phyloP scores from a whole-genome alignment of 1,139 yeast species.

The Diutina catenulata region DNA sequence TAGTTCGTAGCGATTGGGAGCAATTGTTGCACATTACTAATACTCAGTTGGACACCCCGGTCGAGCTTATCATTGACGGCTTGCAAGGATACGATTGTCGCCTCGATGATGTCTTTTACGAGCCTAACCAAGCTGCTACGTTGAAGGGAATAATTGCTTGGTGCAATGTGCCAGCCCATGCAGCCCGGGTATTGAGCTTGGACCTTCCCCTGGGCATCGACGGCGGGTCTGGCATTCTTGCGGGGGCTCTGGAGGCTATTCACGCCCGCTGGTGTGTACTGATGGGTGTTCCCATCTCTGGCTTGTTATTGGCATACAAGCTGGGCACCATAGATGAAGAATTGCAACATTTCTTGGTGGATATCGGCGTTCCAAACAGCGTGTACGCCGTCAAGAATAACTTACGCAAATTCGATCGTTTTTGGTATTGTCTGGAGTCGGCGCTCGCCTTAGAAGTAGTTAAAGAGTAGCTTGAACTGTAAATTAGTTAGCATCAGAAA shows the following conservation, averaged over 20 bases:
- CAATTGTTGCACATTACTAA: constrained; percentile 21
- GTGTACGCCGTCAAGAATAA: constrained; percentile 29
- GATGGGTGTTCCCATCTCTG: constrained; percentile 63
- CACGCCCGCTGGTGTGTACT: constrained; percentile 48
- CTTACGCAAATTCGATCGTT: constrained; percentile 32
- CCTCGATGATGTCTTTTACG: constrained; percentile 35
- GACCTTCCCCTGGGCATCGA: constrained; percentile 83
- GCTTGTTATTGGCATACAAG: constrained; percentile 48
- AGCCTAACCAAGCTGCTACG: constrained; percentile 19
- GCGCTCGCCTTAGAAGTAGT: constrained; percentile 2
- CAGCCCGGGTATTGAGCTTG: constrained; percentile 48
- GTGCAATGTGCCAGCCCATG: constrained; percentile 47
- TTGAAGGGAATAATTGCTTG: constrained; percentile 38
- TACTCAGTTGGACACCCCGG: constrained; percentile 53
- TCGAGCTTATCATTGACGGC: constrained; percentile 70
- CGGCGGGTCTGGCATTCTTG: constrained; percentile 63
- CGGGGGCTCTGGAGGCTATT: constrained; percentile 18
- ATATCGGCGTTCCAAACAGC: constrained; percentile 57
- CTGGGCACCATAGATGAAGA: constrained; percentile 13
- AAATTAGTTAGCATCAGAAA: no score
- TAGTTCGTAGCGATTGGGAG: constrained; percentile 22
- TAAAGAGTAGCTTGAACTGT: no score
- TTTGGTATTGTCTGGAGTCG: constrained; percentile 30
- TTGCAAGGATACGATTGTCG: constrained; percentile 75
- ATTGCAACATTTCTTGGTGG: constrained; percentile 52